Evolutionary conservation across 441 rosid species (phyloP), one percentile per base, ranked within the genome.

Genomic region (Mallotus repandus): DNA sequence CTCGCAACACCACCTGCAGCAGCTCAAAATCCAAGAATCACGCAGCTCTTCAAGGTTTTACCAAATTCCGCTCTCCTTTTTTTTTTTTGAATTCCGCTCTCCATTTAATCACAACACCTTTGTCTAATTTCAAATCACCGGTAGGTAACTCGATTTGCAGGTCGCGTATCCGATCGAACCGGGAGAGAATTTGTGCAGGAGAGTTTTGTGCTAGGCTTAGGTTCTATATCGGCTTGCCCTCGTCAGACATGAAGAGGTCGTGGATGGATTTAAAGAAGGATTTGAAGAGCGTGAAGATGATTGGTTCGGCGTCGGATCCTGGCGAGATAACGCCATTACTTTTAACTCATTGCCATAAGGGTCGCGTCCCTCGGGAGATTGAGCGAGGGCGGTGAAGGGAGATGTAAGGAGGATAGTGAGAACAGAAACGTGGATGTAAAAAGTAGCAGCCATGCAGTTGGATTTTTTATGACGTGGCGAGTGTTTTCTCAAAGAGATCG

Each of bases 21-120:
- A 25, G 29, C 29, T 78, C 79, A 69, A 41, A 82, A 83, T 32
- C 85, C 96, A 7, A 90, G 73, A 64, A 88, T 84, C 63, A 87
- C 92, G 75, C 88, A 90, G 59, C 69, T 77, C 29, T 76, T 79
- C n/a, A 90, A 71, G 19, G 87, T 76, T 15, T 77, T 78, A 0
- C 95, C 95, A 70, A 86, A 88, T 48, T 87, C 84, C 0, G 91
- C 91, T 19, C 79, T 82, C 91, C 91, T 0, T 25, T 25, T 25
- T n/a, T n/a, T n/a, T n/a, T n/a, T n/a, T n/a, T n/a, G n/a, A 86
- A 88, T 48, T 87, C 84, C 0, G 91, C 91, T 19, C 79, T 82
- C 91, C 91, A 88, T 67, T 81, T 86, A 25, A 88, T 77, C 9
- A 78, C 52, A 0, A 78, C 81, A 19, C 85, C 87, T 56, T 78